Conservation (phyloP, 805 yeast species). For the Saccharomycodes ludwigii region DNA sequence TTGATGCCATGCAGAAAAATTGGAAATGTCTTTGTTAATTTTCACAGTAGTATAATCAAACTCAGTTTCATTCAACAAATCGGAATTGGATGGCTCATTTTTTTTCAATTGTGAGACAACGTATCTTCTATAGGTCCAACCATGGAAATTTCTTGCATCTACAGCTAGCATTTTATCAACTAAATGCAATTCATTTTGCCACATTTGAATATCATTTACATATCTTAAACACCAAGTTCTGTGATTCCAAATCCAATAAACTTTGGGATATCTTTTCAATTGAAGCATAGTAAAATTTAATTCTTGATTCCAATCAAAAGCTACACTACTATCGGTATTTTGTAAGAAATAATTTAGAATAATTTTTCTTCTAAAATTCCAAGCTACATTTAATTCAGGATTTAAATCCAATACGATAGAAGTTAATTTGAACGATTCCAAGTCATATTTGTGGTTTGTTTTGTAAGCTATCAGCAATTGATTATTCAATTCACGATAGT, state of each 20-base stretch:
- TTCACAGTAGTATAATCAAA: slow-evolving; percentile 65
- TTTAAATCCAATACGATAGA: slow-evolving; percentile 41
- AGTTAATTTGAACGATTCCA: slow-evolving; percentile 38
- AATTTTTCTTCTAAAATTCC: slow-evolving; percentile 83
- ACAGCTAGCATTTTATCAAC: slow-evolving; percentile 54
- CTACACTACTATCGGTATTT: not conserved
- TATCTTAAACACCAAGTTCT: slow-evolving; percentile 66
- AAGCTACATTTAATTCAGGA: slow-evolving; percentile 79
- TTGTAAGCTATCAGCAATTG: slow-evolving; percentile 30
- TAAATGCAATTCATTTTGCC: slow-evolving; percentile 60
- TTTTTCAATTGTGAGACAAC: slow-evolving; percentile 34
- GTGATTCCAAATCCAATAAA: slow-evolving; percentile 96
- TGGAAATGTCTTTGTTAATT: slow-evolving; percentile 76
- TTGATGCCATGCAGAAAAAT: slow-evolving; percentile 94
- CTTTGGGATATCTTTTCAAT: slow-evolving; percentile 64
- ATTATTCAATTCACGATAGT: slow-evolving; percentile 36
- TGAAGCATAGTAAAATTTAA: slow-evolving; percentile 45
- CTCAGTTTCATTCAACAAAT: slow-evolving; percentile 35
- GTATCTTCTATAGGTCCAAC: slow-evolving; percentile 86
- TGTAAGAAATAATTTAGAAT: slow-evolving; percentile 26
- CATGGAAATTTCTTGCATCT: slow-evolving; percentile 85
- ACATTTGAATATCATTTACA: slow-evolving; percentile 32
- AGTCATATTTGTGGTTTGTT: slow-evolving; percentile 19
- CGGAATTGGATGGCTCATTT: slow-evolving; percentile 13
- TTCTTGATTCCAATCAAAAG: slow-evolving; percentile 34